Percentiles rank a stretch among this genome's conserved stretches.
These are phyloP conservation scores for Pestalotiopsis sp. DNA, from an alignment of 2,329 filamentous ascomycete genomes.

Conservation along the genomic window DNA sequence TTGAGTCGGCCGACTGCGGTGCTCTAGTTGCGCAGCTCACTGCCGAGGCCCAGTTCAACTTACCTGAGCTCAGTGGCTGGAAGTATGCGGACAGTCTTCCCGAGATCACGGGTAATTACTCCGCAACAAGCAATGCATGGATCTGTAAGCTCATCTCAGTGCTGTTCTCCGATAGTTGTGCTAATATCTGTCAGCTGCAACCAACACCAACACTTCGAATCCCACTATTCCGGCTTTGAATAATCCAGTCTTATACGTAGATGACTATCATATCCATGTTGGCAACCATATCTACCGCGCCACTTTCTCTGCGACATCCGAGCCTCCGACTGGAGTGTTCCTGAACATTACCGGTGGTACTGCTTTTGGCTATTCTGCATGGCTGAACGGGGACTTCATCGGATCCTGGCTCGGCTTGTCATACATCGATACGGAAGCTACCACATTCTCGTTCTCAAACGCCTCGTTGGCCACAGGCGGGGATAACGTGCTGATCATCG, in stretches of 20 bases:
- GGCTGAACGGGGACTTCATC: conserved; percentile 58
- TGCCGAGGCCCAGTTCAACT: conserved; percentile 28
- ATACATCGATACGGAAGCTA: conserved; percentile 34
- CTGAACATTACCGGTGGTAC: conserved; percentile 55
- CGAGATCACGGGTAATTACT: conserved; percentile 44
- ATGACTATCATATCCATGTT: conserved; percentile 57
- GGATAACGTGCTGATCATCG: conserved; percentile 53
- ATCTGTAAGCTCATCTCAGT: conserved; percentile 28
- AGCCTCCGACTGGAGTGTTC: conserved; percentile 42
- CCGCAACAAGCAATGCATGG: conserved; percentile 45
- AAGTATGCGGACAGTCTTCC: conserved; percentile 50
- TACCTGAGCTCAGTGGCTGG: conserved; percentile 47
- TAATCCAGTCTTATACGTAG: conserved; percentile 57
- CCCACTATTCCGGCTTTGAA: conserved; percentile 47
- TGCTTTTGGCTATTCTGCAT: conserved; percentile 59
- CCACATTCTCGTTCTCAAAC: conserved; percentile 52
- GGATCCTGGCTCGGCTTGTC: conserved; percentile 56
- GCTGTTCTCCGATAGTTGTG: background rate
- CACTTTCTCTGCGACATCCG: conserved; percentile 43
- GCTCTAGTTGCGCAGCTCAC: conserved; percentile 29
- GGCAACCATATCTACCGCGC: conserved; percentile 58
- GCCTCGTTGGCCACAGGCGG: conserved; percentile 40
- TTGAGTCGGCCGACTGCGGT: conserved; percentile 27
- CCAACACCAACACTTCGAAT: conserved; percentile 51
- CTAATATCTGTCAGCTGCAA: conserved; percentile 35